phyloP scores from a whole-genome alignment of 495 filamentous ascomycete genomes.

The Pseudoneurospora amorphoporcata region DNA sequence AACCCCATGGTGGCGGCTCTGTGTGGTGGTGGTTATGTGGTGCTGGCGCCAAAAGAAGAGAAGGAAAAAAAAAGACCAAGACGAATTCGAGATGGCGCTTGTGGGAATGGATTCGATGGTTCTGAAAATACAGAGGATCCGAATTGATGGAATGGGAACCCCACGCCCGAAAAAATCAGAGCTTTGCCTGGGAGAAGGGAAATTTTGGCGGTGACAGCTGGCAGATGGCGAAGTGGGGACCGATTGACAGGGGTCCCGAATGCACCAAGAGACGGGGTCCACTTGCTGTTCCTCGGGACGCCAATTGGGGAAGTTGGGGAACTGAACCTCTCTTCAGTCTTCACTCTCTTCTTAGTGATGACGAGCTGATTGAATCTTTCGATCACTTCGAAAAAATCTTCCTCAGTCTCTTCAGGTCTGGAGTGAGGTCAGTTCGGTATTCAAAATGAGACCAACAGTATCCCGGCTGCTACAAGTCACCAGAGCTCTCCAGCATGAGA shows the following conservation, averaged over 20 bases:
- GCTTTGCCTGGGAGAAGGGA: conserved; percentile 12
- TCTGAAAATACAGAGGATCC: background rate
- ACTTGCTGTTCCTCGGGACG: background rate
- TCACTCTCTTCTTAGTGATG: background rate
- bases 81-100: background rate
- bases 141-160: conserved; percentile 3
- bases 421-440: background rate
- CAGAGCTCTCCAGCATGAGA: conserved; percentile 67
- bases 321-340: background rate
- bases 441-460: conserved; percentile 36
- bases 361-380: background rate
- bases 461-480: conserved; percentile 54
- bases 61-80: background rate
- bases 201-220: conserved; percentile 37
- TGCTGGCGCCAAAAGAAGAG: background rate
- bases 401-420: background rate
- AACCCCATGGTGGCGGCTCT: conserved; percentile 20
- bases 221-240: conserved; percentile 25
- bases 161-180: conserved; percentile 21
- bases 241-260: background rate
- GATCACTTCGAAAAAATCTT: background rate
- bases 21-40: background rate
- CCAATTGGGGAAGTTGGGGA: background rate
- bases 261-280: background rate
- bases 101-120: background rate